A percentile compares a stretch with the other conserved stretches of the same genome.
These are phyloP conservation scores for Dictyostelium purpureum DNA, from an alignment of 78 protist species.

Conservation along the genomic window DNA sequence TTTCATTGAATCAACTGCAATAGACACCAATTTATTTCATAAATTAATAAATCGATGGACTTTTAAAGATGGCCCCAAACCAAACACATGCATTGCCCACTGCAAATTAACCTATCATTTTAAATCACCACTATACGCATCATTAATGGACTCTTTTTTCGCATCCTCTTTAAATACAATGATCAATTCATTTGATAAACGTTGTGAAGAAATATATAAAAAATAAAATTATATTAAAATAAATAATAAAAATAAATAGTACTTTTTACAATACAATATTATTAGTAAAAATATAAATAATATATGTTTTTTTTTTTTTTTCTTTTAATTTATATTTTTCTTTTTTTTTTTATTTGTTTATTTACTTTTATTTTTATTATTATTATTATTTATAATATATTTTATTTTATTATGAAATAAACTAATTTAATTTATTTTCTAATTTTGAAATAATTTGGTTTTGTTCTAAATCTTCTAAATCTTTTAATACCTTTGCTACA, in stretches of 20 bases:
- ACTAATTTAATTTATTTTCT: conserved; percentile 31
- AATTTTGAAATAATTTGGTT: conserved; percentile 71
- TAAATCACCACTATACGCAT: conserved; percentile 30
- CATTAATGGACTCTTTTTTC: conserved; percentile 48
- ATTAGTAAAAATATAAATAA: too few species aligned
- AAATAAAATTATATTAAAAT: neutral
- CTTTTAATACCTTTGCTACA: conserved; percentile 76
- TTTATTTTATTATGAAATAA: too few species aligned
- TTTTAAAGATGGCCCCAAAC: conserved; percentile 14
- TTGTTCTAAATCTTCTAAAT: conserved; percentile 81
- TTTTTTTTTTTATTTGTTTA: neutral
- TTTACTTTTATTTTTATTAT: too few species aligned
- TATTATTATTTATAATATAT: too few species aligned
- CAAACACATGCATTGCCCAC: conserved; percentile 3
- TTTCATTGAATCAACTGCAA: conserved; percentile 15
- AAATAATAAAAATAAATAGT: too few species aligned
- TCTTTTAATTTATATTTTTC: too few species aligned
- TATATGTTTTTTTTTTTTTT: too few species aligned
- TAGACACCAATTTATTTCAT: conserved; percentile 16
- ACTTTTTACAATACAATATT: too few species aligned
- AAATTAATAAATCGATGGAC: neutral
- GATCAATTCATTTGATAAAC: conserved; percentile 45
- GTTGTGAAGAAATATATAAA: conserved; percentile 49
- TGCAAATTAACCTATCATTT: conserved; percentile 53
- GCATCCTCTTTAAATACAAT: conserved; percentile 30